Conservation (phyloP, 2,329 filamentous ascomycete genomes). For the Stromatinia cepivora region DNA sequence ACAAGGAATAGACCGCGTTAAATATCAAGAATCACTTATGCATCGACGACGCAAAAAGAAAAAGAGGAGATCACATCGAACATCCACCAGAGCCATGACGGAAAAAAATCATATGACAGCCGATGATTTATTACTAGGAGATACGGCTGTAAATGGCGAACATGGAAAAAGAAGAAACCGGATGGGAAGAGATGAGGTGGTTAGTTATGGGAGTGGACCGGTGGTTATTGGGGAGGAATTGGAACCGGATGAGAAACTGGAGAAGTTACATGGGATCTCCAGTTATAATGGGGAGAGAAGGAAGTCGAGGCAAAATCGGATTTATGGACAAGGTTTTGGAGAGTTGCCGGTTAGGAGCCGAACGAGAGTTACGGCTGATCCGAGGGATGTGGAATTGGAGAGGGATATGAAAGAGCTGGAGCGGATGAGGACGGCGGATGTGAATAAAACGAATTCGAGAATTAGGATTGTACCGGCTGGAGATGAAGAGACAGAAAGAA, state of each 20-base stretch:
- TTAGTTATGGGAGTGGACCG: conserved; percentile 19
- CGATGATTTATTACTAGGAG: conserved; percentile 21
- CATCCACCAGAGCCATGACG: background rate
- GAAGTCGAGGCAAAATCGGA: background rate
- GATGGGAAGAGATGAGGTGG: conserved; percentile 17
- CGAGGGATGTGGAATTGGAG: conserved; percentile 3
- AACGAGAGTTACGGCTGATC: conserved; percentile 1
- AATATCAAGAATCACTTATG: conserved; percentile 17
- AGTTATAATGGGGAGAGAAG: conserved; percentile 17
- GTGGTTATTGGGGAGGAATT: conserved; percentile 9
- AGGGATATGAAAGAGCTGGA: conserved; percentile 19
- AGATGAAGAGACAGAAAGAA: background rate
- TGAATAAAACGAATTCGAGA: conserved; percentile 8
- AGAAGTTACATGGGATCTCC: background rate
- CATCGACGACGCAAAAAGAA: conserved; percentile 19
- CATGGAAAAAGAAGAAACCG: background rate
- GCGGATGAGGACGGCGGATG: conserved; percentile 10
- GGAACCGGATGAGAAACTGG: conserved; percentile 17
- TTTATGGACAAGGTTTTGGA: conserved; percentile 3
- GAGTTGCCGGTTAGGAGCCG: conserved; percentile 1
- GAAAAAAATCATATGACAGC: conserved; percentile 17
- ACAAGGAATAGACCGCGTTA: background rate
- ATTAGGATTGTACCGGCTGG: conserved; percentile 8
- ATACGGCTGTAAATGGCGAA: conserved; percentile 12
- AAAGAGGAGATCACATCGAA: conserved; percentile 22